These are phyloP conservation scores for Tetragonia tetragonoides DNA, from an alignment of 148 eudicot species.

Conservation along the genomic window DNA sequence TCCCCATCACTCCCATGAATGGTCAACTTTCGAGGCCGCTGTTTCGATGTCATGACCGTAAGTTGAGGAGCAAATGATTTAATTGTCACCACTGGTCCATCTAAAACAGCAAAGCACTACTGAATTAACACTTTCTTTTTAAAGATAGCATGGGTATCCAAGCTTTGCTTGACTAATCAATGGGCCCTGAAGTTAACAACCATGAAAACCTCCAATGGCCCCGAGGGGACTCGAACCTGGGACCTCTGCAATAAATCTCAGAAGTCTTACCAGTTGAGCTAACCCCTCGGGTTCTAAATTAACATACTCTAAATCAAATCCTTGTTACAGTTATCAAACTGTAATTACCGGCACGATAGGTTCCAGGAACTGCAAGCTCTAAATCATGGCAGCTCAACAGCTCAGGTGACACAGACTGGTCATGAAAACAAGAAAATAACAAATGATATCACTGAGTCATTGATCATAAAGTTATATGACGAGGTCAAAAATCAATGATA, in stretches of 20 bases:
- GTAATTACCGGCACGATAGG: constrained; percentile 80
- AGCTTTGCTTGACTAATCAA: too few species aligned
- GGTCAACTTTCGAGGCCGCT: constrained; percentile 94
- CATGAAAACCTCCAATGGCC: too few species aligned
- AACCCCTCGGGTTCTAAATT: too few species aligned
- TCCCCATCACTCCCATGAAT: constrained; percentile 96
- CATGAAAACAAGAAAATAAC: constrained; percentile 20
- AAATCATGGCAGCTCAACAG: constrained; percentile 75
- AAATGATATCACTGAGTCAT: not conserved
- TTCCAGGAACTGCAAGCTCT: constrained; percentile 98
- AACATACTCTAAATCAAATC: not conserved
- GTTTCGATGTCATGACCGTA: constrained; percentile 91
- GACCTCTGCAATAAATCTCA: too few species aligned
- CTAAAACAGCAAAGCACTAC: constrained; percentile 35
- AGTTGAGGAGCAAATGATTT: constrained; percentile 91
- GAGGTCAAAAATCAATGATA: not conserved
- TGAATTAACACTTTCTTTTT: too few species aligned
- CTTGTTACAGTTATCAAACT: not conserved
- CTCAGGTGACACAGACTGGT: constrained; percentile 91
- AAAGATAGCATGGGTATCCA: too few species aligned
- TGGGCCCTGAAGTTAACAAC: too few species aligned
- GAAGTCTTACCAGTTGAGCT: too few species aligned
- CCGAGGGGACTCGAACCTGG: too few species aligned
- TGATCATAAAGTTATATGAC: constrained; percentile 4
- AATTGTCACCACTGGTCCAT: constrained; percentile 84